Evolutionary conservation across 495 filamentous ascomycete genomes (phyloP).

Genomic region (Penicillium ochrochloron): DNA sequence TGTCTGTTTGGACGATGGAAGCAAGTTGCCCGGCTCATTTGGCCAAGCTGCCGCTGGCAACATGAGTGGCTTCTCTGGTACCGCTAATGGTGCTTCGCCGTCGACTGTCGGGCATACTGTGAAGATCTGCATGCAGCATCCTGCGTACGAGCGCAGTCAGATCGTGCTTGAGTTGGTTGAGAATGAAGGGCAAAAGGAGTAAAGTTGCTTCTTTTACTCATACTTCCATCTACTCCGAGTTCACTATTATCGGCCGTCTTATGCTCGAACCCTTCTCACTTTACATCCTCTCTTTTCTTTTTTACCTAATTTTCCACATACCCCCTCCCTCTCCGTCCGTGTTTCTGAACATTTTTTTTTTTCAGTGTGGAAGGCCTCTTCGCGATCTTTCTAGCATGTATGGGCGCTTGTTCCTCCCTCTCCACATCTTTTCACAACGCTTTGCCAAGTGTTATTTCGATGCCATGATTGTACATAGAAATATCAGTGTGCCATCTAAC

Average conservation of each 20-base stretch:
- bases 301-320: background rate
- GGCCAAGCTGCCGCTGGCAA: slow-evolving; percentile 37
- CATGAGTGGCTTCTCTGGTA: slow-evolving; percentile 31
- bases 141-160: slow-evolving; percentile 77
- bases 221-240: background rate
- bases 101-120: slow-evolving; percentile 60
- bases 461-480: slow-evolving; percentile 38
- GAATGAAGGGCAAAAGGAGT: slow-evolving; percentile 90
- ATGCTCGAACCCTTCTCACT: background rate
- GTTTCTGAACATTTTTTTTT: background rate
- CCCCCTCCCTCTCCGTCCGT: background rate
- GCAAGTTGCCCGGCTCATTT: slow-evolving; percentile 49
- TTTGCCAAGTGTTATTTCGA: slow-evolving; percentile 20
- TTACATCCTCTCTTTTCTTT: background rate
- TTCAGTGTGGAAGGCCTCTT: slow-evolving; percentile 2
- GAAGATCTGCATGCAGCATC: slow-evolving; percentile 95
- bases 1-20: slow-evolving; percentile 84
- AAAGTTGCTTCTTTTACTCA: background rate
- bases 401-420: slow-evolving; percentile 1
- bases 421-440: slow-evolving; percentile 7
- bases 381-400: slow-evolving; percentile 3
- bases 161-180: slow-evolving; percentile 90
- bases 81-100: slow-evolving; percentile 36
- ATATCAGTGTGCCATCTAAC: slow-evolving; percentile 27
- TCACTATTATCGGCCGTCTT: background rate